phyloP scores from a whole-genome alignment of 169 alveolate genomes.

The Cryptosporidium muris region DNA sequence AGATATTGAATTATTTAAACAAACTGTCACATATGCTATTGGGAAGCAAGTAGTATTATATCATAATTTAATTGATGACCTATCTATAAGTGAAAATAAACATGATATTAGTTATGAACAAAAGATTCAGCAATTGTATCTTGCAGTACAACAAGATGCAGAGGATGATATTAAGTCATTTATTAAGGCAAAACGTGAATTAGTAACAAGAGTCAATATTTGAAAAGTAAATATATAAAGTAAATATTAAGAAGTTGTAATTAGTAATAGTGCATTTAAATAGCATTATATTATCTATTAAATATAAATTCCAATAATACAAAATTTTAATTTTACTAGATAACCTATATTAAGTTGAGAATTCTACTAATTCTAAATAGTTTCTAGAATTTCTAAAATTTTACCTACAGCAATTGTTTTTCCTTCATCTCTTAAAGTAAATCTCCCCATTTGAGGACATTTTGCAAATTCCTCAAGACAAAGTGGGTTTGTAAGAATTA shows the following conservation, averaged over 20 bases:
- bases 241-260: no score
- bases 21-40: constrained; percentile 31
- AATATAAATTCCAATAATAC: no score
- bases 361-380: constrained; percentile 5
- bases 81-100: neutral
- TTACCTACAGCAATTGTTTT: constrained; percentile 90
- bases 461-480: constrained; percentile 90
- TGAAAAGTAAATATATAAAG: no score
- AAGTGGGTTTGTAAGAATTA: constrained; percentile 80
- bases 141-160: constrained; percentile 12
- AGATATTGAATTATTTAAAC: constrained; percentile 31
- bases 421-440: constrained; percentile 96
- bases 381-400: constrained; percentile 77
- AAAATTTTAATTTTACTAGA: neutral
- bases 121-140: constrained; percentile 1
- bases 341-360: neutral
- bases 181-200: constrained; percentile 33
- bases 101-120: neutral
- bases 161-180: constrained; percentile 66
- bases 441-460: constrained; percentile 92
- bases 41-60: constrained; percentile 35
- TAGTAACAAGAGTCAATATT: neutral
- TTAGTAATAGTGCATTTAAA: no score
- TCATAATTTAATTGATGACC: neutral
- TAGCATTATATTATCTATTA: no score